A percentile compares a stretch with the other conserved stretches of the same genome.
Evolutionary conservation across 305 asterid species (phyloP).

Genomic region (Fraxinus ornus): DNA sequence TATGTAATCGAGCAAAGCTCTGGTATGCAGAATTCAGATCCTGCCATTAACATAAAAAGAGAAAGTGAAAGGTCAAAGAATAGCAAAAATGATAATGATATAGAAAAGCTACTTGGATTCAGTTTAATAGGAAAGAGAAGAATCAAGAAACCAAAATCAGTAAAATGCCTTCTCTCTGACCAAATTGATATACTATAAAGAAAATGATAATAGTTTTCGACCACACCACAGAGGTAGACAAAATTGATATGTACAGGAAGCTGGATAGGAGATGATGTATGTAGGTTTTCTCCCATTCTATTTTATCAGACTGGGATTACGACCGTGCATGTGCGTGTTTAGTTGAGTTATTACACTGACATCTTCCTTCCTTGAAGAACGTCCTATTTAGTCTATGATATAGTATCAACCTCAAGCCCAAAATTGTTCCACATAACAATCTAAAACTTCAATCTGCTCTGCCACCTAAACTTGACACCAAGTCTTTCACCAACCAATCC

Average conservation of each 20-base stretch:
- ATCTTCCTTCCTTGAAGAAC: not conserved
- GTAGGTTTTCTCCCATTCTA: not conserved
- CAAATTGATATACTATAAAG: not conserved
- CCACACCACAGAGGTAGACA: not conserved
- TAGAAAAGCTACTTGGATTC: constrained; percentile 13
- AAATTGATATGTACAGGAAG: not conserved
- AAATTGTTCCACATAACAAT: not conserved
- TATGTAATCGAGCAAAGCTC: constrained; percentile 86
- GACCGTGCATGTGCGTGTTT: not conserved
- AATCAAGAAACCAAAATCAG: constrained; percentile 10
- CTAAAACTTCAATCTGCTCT: not conserved
- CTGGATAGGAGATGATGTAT: not conserved
- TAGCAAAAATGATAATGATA: constrained; percentile 11
- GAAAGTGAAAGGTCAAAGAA: constrained; percentile 23
- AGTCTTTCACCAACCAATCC: not conserved
- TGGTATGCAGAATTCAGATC: constrained; percentile 97
- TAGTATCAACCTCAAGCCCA: not conserved
- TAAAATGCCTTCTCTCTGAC: constrained; percentile 12
- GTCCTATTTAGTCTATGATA: not conserved
- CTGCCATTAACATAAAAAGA: constrained; percentile 37
- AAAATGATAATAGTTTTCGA: not conserved
- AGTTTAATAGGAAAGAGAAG: constrained; percentile 12
- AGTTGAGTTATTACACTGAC: not conserved
- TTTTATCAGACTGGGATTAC: not conserved
- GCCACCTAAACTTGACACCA: not conserved